Evolutionary conservation across 768 basidiomycete species (phyloP).

Genomic region (Saitozyma podzolica): DNA sequence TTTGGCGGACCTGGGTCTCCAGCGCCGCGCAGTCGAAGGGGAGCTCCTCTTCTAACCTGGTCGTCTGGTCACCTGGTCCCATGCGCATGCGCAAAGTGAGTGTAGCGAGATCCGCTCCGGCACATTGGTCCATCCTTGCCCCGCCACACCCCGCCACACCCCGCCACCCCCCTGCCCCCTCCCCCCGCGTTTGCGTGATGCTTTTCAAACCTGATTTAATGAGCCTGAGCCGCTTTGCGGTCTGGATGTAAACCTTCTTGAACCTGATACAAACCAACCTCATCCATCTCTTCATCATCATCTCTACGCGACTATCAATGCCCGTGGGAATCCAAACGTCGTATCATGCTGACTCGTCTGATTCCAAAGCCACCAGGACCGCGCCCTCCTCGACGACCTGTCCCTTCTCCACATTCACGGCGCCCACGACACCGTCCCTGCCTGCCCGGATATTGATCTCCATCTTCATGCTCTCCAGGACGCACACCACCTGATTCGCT

Average conservation of each 20-base stretch:
- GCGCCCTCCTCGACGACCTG: constrained; percentile 80
- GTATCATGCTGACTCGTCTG: constrained; percentile 9
- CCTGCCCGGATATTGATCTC: constrained; percentile 81
- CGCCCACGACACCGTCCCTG: constrained; percentile 66
- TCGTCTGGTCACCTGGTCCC: no score
- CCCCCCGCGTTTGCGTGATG: constrained; percentile 25
- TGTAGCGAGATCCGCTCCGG: background rate
- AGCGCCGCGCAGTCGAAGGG: constrained; percentile 79
- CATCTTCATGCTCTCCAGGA: constrained; percentile 97
- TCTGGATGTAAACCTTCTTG: constrained; percentile 37
- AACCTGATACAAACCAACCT: constrained; percentile 20
- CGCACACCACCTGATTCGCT: constrained; percentile 75
- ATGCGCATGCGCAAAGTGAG: constrained; percentile 4
- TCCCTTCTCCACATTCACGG: constrained; percentile 75
- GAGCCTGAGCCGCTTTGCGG: constrained; percentile 42
- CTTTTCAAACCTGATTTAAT: constrained; percentile 51
- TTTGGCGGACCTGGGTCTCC: constrained; percentile 72
- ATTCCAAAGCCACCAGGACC: constrained; percentile 27
- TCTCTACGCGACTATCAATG: background rate
- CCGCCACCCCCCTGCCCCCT: background rate
- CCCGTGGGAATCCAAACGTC: background rate
- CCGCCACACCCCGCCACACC: no score
- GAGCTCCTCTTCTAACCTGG: constrained; percentile 61
- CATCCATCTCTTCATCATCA: constrained; percentile 2
- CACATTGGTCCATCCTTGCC: no score